These are phyloP conservation scores for Dichotomocladium elegans DNA, from an alignment of 371 early-diverging fungal genomes.

Conservation along the genomic window DNA sequence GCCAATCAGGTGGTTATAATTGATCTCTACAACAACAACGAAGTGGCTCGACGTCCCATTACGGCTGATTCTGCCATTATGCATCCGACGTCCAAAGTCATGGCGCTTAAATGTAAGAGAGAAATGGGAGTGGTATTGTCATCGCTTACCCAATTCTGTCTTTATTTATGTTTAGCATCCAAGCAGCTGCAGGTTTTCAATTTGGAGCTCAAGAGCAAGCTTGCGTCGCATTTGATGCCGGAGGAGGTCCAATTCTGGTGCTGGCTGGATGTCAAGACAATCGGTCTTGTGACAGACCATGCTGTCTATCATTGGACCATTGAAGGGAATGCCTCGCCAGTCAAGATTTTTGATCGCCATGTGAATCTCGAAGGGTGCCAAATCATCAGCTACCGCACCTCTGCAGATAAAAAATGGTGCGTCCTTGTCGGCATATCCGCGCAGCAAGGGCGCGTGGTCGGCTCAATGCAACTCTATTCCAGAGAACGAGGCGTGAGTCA, in stretches of 20 bases:
- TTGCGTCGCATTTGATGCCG: conserved; percentile 87
- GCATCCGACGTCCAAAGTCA: conserved; percentile 90
- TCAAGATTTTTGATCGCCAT: conserved; percentile 93
- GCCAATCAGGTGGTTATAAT: conserved; percentile 90
- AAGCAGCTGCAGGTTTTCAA: conserved; percentile 96
- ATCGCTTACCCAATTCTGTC: too few species aligned
- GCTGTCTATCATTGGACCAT: conserved; percentile 96
- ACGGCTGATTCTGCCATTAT: conserved; percentile 97
- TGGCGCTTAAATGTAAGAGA: conserved; percentile 88
- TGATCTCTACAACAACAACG: conserved; percentile 81
- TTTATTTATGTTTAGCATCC: conserved; percentile 66
- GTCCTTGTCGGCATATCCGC: conserved; percentile 94
- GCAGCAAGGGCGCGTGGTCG: conserved; percentile 86
- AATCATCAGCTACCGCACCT: conserved; percentile 93
- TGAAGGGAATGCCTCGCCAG: conserved; percentile 84
- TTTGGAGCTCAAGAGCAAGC: conserved; percentile 90
- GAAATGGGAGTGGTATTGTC: background rate
- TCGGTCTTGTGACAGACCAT: conserved; percentile 87
- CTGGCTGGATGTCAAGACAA: conserved; percentile 82
- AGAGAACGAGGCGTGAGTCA: conserved; percentile 92
- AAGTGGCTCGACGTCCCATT: conserved; percentile 86
- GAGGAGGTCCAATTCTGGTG: conserved; percentile 97
- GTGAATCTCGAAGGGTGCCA: conserved; percentile 77
- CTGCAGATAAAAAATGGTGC: conserved; percentile 91
- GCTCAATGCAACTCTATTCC: conserved; percentile 94